These are phyloP conservation scores for Paramecium primaurelia DNA, from an alignment of 73 alveolate species.

Conservation along the genomic window DNA sequence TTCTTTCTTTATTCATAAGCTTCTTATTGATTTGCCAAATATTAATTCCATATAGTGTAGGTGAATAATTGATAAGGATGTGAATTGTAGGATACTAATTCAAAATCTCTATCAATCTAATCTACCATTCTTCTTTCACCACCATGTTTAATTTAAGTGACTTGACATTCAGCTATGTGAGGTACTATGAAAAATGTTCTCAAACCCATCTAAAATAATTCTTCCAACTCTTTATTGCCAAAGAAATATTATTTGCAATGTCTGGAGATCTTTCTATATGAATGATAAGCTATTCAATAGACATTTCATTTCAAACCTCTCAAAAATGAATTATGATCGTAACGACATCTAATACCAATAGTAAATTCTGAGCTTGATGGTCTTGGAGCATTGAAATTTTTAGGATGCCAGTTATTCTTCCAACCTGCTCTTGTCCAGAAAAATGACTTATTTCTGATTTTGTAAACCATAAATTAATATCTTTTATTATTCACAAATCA, in stretches of 20 bases:
- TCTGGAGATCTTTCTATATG: slow-evolving; percentile 64
- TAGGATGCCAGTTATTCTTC: slow-evolving; percentile 67
- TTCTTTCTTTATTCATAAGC: slow-evolving; percentile 53
- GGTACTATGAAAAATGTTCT: slow-evolving; percentile 63
- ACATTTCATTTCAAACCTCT: slow-evolving; percentile 22
- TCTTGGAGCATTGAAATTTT: slow-evolving; percentile 64
- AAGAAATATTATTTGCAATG: slow-evolving; percentile 61
- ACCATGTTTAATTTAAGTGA: slow-evolving; percentile 60
- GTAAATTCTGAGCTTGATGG: slow-evolving; percentile 61
- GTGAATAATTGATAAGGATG: slow-evolving; percentile 62
- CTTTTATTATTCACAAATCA: background rate
- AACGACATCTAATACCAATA: slow-evolving; percentile 62
- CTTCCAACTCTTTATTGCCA: slow-evolving; percentile 59
- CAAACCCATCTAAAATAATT: slow-evolving; percentile 58
- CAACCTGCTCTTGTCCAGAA: slow-evolving; percentile 68
- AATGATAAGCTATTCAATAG: slow-evolving; percentile 27
- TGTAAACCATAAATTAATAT: slow-evolving; percentile 55
- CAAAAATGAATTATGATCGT: slow-evolving; percentile 59
- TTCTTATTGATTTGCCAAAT: slow-evolving; percentile 50
- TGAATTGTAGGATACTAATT: slow-evolving; percentile 52
- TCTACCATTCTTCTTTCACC: slow-evolving; percentile 67
- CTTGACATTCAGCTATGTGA: slow-evolving; percentile 55
- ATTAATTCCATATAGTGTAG: slow-evolving; percentile 42
- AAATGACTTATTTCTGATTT: slow-evolving; percentile 59
- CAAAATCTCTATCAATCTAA: slow-evolving; percentile 61